Conservation (phyloP, 176 grass and related monocot species). For the Neostapfia colusana region DNA sequence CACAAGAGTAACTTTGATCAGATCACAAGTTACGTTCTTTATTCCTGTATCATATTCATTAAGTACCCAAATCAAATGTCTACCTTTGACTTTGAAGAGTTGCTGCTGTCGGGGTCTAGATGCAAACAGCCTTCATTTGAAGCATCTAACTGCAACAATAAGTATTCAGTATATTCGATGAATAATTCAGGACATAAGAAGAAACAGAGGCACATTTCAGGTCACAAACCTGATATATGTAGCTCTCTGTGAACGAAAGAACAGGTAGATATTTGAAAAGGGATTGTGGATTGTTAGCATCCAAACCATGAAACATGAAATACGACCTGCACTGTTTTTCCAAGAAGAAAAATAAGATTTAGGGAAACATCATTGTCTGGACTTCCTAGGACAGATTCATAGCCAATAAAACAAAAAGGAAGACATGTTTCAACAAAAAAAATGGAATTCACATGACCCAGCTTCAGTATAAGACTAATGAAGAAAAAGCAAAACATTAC, state of each 20-base stretch:
- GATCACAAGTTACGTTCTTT: neutral
- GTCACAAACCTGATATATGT: slow-evolving; percentile 87
- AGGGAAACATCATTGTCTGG: neutral
- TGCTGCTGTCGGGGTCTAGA: slow-evolving; percentile 8
- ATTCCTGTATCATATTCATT: slow-evolving; percentile 18
- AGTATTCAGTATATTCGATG: slow-evolving; percentile 29
- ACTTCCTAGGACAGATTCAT: neutral
- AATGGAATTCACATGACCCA: neutral
- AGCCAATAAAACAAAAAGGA: neutral
- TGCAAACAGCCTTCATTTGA: slow-evolving; percentile 79
- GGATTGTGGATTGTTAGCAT: slow-evolving; percentile 51
- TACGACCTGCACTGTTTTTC: slow-evolving; percentile 83
- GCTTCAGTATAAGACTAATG: slow-evolving; percentile 1
- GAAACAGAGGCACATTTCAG: slow-evolving; percentile 16
- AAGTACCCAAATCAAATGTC: slow-evolving; percentile 31
- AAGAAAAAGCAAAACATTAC: slow-evolving; percentile 14
- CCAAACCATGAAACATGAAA: slow-evolving; percentile 92
- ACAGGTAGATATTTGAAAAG: slow-evolving; percentile 89
- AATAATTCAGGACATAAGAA: slow-evolving; percentile 10
- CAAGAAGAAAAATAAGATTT: slow-evolving; percentile 23
- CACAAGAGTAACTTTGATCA: slow-evolving; percentile 18
- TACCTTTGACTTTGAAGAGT: slow-evolving; percentile 46
- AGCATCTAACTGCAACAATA: slow-evolving; percentile 70
- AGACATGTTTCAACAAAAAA: slow-evolving; percentile 10
- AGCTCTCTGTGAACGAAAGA: slow-evolving; percentile 92